Evolutionary conservation across 306 rosid genomes (phyloP), one percentile per base, ranked within the genome.

Genomic region (Cucurbita pepo): DNA sequence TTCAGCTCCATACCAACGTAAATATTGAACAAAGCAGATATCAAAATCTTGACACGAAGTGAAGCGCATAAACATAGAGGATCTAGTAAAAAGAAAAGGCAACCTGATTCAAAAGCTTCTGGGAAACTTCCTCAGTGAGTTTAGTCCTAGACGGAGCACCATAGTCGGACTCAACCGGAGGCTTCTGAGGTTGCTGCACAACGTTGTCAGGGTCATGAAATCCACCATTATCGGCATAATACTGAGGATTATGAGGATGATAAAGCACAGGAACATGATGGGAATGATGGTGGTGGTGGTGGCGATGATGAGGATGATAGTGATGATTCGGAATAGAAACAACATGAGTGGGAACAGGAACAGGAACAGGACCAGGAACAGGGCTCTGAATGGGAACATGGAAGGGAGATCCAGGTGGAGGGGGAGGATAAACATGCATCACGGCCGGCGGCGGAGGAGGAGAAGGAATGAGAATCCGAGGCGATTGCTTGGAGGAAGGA

Each of bases 91-190:
- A 18, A 70, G 36, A 9, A 73, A 63, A 73, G 56, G 18, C 13
- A 36, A 89, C 96, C 97, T 92, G 97, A 80, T 92, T 92, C 85
- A 90, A 75, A 79, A 92, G 84, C 85, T 89, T 92, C 69, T 75
- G 84, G 74, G 82, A 53, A 52, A 90, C 77, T 25, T 92, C 96
- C 55, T 88, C 97, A 30, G 90, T 76, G 74, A 79, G 89, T 86
- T 85, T 92, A 83, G 15, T 63, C 75, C 88, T 89, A 69, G 82
- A 80, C 59, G 85, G 69, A 43, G 84, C 18, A 10, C 73, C 56
- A 47, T 86, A 94, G 79, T 86, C 95, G 8, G 79, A 36, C 61
- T 79, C 88, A 62, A 66, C 69, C 69, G 76, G 86, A 72, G 86
- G 38, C 54, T 79, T 86, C 72, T 30, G 85, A 64, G 62, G 55